A percentile compares a stretch with the other conserved stretches of the same genome.
These are phyloP conservation scores for Fusarium redolens DNA, from an alignment of 2,329 filamentous ascomycete genomes.

Conservation along the genomic window DNA sequence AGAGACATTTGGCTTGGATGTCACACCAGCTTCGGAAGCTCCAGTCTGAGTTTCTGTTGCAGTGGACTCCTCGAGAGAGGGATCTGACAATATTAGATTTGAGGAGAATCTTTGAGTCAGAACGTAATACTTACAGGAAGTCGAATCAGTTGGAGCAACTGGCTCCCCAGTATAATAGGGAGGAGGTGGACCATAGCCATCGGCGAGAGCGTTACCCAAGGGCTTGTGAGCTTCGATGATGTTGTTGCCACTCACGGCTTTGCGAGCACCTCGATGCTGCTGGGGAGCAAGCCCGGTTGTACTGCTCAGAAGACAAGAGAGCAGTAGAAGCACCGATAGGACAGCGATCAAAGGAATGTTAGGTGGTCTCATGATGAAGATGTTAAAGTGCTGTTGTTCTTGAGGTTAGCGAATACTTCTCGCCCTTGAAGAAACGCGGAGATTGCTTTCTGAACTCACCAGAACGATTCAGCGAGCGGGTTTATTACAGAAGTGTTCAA, in stretches of 20 bases:
- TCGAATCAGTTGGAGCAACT: background rate
- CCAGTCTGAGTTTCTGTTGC: background rate
- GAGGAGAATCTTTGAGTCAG: too few species aligned
- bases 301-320: conserved; percentile 32
- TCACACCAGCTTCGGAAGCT: background rate
- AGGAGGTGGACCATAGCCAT: conserved; percentile 38
- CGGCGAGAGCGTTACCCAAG: conserved; percentile 14
- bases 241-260: conserved; percentile 12
- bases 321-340: conserved; percentile 46
- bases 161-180: conserved; percentile 37
- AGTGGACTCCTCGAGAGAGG: conserved; percentile 2
- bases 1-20: background rate
- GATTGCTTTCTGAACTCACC: background rate
- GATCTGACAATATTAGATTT: conserved; percentile 29
- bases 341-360: conserved; percentile 47
- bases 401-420: conserved; percentile 4
- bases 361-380: conserved; percentile 52
- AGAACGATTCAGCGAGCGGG: background rate
- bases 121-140: conserved; percentile 24
- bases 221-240: conserved; percentile 19
- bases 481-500: conserved; percentile 3
- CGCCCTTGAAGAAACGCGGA: too few species aligned
- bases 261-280: background rate
- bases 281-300: conserved; percentile 9
- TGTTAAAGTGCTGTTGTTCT: conserved; percentile 3